phyloP scores from a whole-genome alignment of 164 flowering plant genomes.

The Echeveria elegans region DNA sequence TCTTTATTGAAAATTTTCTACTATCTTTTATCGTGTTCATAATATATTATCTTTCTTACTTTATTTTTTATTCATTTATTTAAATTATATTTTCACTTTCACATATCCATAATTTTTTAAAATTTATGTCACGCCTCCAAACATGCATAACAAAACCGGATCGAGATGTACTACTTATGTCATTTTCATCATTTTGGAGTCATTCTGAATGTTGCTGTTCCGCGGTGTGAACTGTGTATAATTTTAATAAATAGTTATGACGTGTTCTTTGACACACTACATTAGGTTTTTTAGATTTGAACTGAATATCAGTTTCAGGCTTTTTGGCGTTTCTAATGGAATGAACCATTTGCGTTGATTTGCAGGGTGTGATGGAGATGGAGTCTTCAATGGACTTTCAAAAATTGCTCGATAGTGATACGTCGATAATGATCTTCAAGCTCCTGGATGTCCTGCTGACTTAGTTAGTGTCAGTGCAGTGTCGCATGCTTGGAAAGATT shows the following conservation, averaged over 20 bases:
- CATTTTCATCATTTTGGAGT: not conserved
- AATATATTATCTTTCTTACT: too few relatives aligned
- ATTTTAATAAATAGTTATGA: too few relatives aligned
- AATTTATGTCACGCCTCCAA: too few relatives aligned
- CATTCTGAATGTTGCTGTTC: not conserved
- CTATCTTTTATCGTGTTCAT: too few relatives aligned
- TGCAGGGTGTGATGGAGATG: constrained; percentile 22
- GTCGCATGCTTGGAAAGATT: constrained; percentile 58
- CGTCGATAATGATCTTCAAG: constrained; percentile 29
- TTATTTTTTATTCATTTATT: too few relatives aligned
- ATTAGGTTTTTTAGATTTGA: not conserved
- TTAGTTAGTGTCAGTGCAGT: constrained; percentile 47
- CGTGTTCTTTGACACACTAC: not conserved
- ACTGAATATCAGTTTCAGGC: not conserved
- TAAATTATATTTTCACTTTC: too few relatives aligned
- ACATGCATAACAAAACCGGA: too few relatives aligned
- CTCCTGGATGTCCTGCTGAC: constrained; percentile 58
- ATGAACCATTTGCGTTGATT: not conserved
- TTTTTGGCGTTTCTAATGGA: not conserved
- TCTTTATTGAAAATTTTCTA: too few relatives aligned
- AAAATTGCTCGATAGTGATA: constrained; percentile 35
- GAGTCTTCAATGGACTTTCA: constrained; percentile 37
- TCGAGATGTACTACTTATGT: too few relatives aligned
- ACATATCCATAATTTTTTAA: too few relatives aligned
- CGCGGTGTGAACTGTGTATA: too few relatives aligned